These are phyloP conservation scores for Mimosa bimucronata DNA, from an alignment of 306 rosid species.

Conservation along the genomic window DNA sequence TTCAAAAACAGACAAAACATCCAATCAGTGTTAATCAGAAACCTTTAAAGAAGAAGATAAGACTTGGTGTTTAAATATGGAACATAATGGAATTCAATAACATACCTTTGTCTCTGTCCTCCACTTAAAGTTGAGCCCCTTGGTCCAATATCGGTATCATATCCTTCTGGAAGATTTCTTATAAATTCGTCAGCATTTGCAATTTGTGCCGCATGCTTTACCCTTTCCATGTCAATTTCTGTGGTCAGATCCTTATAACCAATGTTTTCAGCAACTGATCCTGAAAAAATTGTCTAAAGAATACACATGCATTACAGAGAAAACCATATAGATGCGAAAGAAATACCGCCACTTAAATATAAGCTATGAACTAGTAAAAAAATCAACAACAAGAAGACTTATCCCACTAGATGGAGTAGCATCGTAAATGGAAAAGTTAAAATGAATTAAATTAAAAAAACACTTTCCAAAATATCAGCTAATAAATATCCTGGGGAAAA, in stretches of 20 bases:
- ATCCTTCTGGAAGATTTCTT: slow-evolving; percentile 75
- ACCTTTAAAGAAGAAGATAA: slow-evolving; percentile 15
- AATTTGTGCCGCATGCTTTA: slow-evolving; percentile 67
- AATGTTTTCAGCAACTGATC: slow-evolving; percentile 87
- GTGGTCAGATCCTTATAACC: slow-evolving; percentile 77
- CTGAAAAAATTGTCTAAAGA: slow-evolving; percentile 81
- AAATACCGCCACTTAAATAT: not conserved
- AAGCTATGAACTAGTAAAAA: not conserved
- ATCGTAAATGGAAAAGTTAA: slow-evolving; percentile 22
- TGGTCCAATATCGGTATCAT: slow-evolving; percentile 77
- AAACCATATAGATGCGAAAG: slow-evolving; percentile 1
- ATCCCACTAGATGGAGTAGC: not conserved
- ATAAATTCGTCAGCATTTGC: slow-evolving; percentile 91
- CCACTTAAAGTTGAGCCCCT: slow-evolving; percentile 89
- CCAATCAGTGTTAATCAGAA: not conserved
- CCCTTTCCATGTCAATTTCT: slow-evolving; percentile 75
- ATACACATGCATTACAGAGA: slow-evolving; percentile 28
- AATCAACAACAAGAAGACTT: not conserved
- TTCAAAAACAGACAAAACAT: slow-evolving; percentile 2
- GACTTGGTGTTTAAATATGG: slow-evolving; percentile 3
- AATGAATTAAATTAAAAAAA: not conserved
- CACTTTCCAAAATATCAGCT: not conserved
- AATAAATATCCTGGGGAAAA: not conserved
- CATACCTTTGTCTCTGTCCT: slow-evolving; percentile 93
- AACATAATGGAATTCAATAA: slow-evolving; percentile 26